Conservation (phyloP, 768 basidiomycete genomes). For the Obba rivulosa region DNA sequence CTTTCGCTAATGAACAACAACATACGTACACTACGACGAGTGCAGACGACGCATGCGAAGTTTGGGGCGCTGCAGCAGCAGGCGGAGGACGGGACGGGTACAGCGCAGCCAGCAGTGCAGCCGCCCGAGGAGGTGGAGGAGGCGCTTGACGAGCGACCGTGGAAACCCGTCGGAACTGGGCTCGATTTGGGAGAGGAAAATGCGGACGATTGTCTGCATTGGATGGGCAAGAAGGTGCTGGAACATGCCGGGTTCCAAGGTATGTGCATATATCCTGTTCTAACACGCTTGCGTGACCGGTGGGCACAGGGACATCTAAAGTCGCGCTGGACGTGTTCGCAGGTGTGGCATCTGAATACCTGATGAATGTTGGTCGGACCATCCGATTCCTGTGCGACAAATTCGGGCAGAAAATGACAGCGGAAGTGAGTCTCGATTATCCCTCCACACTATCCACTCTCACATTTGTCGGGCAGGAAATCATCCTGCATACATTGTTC, state of each 20-base stretch:
- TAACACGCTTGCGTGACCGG: not conserved
- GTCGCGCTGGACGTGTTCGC: conserved; percentile 73
- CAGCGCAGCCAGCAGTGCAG: conserved; percentile 4
- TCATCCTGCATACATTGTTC: conserved; percentile 85
- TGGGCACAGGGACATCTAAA: conserved; percentile 59
- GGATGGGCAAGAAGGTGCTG: conserved; percentile 71
- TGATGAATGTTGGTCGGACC: conserved; percentile 82
- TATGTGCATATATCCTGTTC: conserved; percentile 26
- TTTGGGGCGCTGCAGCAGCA: conserved; percentile 52
- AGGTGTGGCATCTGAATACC: conserved; percentile 72
- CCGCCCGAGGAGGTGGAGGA: conserved; percentile 27
- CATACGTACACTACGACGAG: conserved; percentile 66
- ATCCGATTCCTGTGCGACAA: conserved; percentile 80
- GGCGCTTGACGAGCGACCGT: conserved; percentile 53
- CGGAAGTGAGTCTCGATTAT: conserved; percentile 56
- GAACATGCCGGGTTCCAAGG: conserved; percentile 94
- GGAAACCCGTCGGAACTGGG: conserved; percentile 34
- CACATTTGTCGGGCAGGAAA: conserved; percentile 60
- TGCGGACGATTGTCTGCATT: conserved; percentile 60
- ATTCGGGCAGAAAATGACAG: conserved; percentile 70
- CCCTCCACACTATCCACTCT: not conserved
- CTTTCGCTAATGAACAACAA: conserved; percentile 73
- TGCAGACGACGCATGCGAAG: conserved; percentile 68
- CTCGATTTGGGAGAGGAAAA: conserved; percentile 54
- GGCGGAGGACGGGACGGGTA: conserved; percentile 21